A percentile compares a stretch with the other conserved stretches of the same genome.
Evolutionary conservation across 768 basidiomycete genomes (phyloP).

Genomic region (Paxillus rubicundulus): DNA sequence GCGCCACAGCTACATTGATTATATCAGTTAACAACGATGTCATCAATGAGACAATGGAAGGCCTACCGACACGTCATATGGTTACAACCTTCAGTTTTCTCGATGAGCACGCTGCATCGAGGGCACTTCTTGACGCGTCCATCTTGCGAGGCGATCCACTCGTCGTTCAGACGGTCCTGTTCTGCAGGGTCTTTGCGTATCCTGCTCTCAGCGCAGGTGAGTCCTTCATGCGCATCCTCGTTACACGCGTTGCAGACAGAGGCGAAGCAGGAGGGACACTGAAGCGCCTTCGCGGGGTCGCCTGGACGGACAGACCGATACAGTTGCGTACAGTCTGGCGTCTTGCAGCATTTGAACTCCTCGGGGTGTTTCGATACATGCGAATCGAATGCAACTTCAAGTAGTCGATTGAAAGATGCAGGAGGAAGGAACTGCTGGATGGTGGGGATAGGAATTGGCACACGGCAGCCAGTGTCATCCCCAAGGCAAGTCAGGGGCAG

Average conservation of each 20-base stretch:
- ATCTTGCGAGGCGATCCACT: constrained; percentile 56
- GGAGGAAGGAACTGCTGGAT: constrained; percentile 51
- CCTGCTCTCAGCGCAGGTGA: constrained; percentile 50
- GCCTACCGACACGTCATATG: constrained; percentile 63
- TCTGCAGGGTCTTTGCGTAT: constrained; percentile 38
- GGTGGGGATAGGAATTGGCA: constrained; percentile 49
- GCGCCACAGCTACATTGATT: constrained; percentile 51
- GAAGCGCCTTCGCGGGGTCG: constrained; percentile 36
- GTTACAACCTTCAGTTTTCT: constrained; percentile 72
- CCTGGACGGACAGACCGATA: constrained; percentile 53
- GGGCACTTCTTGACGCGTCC: constrained; percentile 69
- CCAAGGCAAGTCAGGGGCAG: constrained; percentile 74
- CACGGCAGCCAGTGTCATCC: constrained; percentile 54
- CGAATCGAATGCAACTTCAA: constrained; percentile 53
- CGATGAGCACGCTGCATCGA: constrained; percentile 63
- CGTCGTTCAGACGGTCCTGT: constrained; percentile 50
- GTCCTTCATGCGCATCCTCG: constrained; percentile 58
- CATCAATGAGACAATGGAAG: not conserved
- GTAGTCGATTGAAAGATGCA: constrained; percentile 52
- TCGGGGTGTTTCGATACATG: constrained; percentile 56
- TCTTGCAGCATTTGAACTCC: constrained; percentile 72
- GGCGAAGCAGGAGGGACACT: constrained; percentile 67
- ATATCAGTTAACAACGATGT: not conserved
- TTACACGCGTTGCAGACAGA: constrained; percentile 65
- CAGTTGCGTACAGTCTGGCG: constrained; percentile 72